Base-by-base conservation (phyloP, 2,329 filamentous ascomycete genomes). In the Penicillium digitatum region DNA sequence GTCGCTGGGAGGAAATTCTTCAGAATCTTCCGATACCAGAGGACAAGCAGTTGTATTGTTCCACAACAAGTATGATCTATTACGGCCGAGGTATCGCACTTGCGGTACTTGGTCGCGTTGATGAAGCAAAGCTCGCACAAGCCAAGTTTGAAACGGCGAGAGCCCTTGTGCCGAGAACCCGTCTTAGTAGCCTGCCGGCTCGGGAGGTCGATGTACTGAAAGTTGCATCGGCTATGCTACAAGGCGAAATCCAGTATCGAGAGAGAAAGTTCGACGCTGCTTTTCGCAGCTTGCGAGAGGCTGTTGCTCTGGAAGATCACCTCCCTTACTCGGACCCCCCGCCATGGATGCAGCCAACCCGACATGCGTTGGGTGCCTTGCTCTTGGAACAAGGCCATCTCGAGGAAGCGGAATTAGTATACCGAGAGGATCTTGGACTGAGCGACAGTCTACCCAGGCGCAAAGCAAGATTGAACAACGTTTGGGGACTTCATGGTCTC, bases 161-260 rank as follows among this genome's bases (percentile, higher is more conserved):
- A 12, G 18, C 10, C 5, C 18, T 20, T 1, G 35, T 37, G 10
- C 35, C 35, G 5, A 20, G 18, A 20, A 20, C 35, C 2, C 35
- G 35, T 12, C 35, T 37, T 20, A 37, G 7, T 7, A 37, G 35
- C 18, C 10, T 20, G 7, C 35, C 35, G 10, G 18, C 35, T 3
- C 6, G 18, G 5, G 35, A 37, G 18, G 35, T 11, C 5, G 46
- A 48, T 27, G 46, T 20, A n/a, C 34, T 48, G 6, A 11, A 37
- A 2, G 18, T 37, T 20, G 84, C 82, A 7, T 63, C 69, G 10
- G 79, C 74, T 3, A 88, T 92, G 85, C 74, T 92, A 0, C 80
- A 86, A 24, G 89, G 88, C 1, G 88, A 93, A 66, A 70, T 91
- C 3, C 83, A 85, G 51, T 92, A 91, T 63, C 82, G 88, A 1